phyloP scores from a whole-genome alignment of 805 yeast genomes.

The Wickerhamiella lipophila region DNA sequence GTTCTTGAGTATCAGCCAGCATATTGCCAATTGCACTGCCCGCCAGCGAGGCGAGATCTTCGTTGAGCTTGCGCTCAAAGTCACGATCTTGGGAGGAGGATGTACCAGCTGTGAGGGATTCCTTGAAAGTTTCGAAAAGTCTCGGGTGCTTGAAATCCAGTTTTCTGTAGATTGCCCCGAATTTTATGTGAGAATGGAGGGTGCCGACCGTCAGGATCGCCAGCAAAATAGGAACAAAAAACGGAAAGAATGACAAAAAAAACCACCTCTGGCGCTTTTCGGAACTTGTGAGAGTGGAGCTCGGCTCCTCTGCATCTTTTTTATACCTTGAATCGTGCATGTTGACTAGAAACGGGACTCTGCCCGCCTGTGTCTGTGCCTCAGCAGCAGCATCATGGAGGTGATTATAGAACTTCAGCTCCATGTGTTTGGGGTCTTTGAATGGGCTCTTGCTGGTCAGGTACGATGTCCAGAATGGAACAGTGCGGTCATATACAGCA shows the following conservation, averaged over 20 bases:
- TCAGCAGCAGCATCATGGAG: slow-evolving; percentile 18
- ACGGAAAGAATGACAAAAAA: slow-evolving; percentile 9
- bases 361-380: slow-evolving; percentile 1
- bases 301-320: not conserved
- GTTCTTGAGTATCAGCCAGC: slow-evolving; percentile 1
- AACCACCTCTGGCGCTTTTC: slow-evolving; percentile 10
- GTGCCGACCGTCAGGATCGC: slow-evolving; percentile 11
- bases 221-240: slow-evolving; percentile 15
- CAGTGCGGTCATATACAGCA: slow-evolving; percentile 70
- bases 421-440: slow-evolving; percentile 38
- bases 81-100: not conserved
- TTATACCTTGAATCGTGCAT: slow-evolving; percentile 18
- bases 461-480: slow-evolving; percentile 73
- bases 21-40: slow-evolving; percentile 18
- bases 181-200: not conserved
- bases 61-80: slow-evolving; percentile 9
- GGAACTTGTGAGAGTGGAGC: not conserved
- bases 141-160: not conserved
- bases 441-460: slow-evolving; percentile 67
- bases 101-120: not conserved
- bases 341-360: slow-evolving; percentile 18
- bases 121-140: not conserved
- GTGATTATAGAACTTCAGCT: slow-evolving; percentile 29
- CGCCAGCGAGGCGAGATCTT: slow-evolving; percentile 10
- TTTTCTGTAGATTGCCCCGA: too few species aligned